Base-by-base conservation (phyloP, 352 stramenopile species). In the Globisporangium cylindrosporum region DNA sequence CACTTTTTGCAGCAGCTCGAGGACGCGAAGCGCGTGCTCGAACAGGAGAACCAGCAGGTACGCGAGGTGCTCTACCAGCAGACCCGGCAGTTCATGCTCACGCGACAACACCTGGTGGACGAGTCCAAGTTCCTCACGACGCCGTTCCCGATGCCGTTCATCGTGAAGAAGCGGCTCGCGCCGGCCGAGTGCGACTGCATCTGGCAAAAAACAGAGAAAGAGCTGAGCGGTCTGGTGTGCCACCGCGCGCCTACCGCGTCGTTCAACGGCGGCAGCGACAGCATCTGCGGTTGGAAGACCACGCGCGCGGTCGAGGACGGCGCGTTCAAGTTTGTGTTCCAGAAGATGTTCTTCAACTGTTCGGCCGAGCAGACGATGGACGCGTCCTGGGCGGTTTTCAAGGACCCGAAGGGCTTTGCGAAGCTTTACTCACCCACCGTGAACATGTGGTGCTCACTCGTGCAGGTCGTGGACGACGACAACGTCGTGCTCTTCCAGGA, bases 401-500 rank as follows among this genome's bases (percentile, higher is more conserved):
- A 24, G 5, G 60, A 67, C 41, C 67, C 67, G 12, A 36, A 59
- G 27, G 41, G 27, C 12, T 72, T 72, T 14, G 36, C 67, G 5
- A 66, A 66, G 59, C 55, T 72, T 14, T 72, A 68, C 38, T 43
- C 67, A n/a, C 59, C 59, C 10, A 53, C 49, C 0, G 61, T 72
- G 36, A 48, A 72, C 32, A 72, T 72, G 59, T 67, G 61, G 67
- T 62, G 48, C 53, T 56, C 59, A 5, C 27, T 72, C 8, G 67
- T 72, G 49, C 67, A 72, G 54, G 49, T 34, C 18, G 67, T 72
- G 12, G 67, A 72, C 18, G 51, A 46, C 18, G 46, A 72, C 41
- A 72, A 72, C 24, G 59, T 72, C 60, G 61, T 72, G 51, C 60
- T 72, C 51, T 72, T 64, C 55, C 67, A 72, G 34, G 67, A 72